Evolutionary conservation across 2,329 filamentous ascomycete species (phyloP), one percentile per base, ranked within the genome.

Genomic region (Talaromyces funiculosus): DNA sequence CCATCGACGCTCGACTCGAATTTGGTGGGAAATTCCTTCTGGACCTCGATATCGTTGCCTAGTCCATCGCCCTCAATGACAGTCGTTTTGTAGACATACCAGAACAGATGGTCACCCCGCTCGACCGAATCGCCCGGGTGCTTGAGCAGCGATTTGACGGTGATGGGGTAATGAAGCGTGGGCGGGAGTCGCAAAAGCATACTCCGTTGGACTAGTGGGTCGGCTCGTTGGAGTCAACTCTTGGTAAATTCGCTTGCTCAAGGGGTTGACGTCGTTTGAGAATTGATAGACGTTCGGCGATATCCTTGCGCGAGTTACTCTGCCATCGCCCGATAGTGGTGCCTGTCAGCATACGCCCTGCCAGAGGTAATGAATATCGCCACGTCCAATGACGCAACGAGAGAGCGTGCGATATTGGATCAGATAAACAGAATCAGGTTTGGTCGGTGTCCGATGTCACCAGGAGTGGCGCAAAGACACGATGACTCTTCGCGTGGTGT

Each of bases 1-100:
- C 94, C 94, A 72, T 96, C 92, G 53, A 87, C 84, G 49, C 90
- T 89, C 68, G 90, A 90, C 69, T 93, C 87, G 79, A 92, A 97
- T 66, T 88, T 86, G 43, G 87, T 87, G 37, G 87, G 89, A 61
- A 88, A 92, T 70, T 85, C 85, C 69, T 86, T 84, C 72, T 87
- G 81, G 63, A 87, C 82, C 73, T 86, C 81, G 66, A 86, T 81
- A 64, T 89, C 86, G 67, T 95, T 88, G 71, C 88, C 88, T 62
- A 94, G 85, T 66, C 86, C 86, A 75, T 91, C 80, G 64, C 80
- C 82, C 71, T 87, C 83, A 47, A 78, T 88, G 71, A 87, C 82
- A 31, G 81, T 87, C 75, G 88, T 92, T 69, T 86, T 86, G 78
- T 92, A 99, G 64, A 86, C 87, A 81, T 97, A 99, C 73, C 90